Percentiles rank a stretch among this genome's conserved stretches.
Conservation (phyloP, 2,329 filamentous ascomycete species). For the Fusarium sp. region DNA sequence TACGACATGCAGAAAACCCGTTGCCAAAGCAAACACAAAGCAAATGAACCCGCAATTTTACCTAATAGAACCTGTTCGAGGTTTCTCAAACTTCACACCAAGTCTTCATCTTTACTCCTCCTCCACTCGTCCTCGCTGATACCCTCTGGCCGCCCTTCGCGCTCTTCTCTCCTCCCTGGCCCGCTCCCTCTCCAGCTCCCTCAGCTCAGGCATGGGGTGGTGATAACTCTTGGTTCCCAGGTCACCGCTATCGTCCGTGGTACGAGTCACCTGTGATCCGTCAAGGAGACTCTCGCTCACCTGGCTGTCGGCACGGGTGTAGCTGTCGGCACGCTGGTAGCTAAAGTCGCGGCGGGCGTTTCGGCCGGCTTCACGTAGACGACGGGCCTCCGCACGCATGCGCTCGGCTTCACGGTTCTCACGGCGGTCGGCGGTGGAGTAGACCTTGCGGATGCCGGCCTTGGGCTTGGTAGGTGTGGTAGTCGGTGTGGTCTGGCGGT, state of each 20-base stretch:
- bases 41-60: constrained; percentile 17
- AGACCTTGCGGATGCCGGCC: constrained; percentile 70
- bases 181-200: constrained; percentile 51
- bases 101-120: constrained; percentile 40
- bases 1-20: constrained; percentile 23
- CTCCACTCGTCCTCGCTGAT: constrained; percentile 51
- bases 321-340: constrained; percentile 59
- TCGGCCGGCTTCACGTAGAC: constrained; percentile 67
- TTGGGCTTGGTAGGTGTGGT: constrained; percentile 59
- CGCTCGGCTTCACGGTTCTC: constrained; percentile 65
- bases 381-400: constrained; percentile 67
- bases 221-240: constrained; percentile 69
- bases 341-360: constrained; percentile 63
- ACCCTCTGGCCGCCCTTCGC: constrained; percentile 49
- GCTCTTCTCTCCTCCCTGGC: constrained; percentile 54
- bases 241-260: constrained; percentile 60
- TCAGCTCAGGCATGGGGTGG: constrained; percentile 67
- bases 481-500: constrained; percentile 69
- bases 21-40: neutral
- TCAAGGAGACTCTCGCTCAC: constrained; percentile 51
- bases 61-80: neutral
- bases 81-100: constrained; percentile 4
- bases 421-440: constrained; percentile 69
- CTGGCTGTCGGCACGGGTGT: constrained; percentile 41
- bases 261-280: constrained; percentile 51